Conservation (phyloP, 768 basidiomycete genomes). For the Psilocybe cubensis region DNA sequence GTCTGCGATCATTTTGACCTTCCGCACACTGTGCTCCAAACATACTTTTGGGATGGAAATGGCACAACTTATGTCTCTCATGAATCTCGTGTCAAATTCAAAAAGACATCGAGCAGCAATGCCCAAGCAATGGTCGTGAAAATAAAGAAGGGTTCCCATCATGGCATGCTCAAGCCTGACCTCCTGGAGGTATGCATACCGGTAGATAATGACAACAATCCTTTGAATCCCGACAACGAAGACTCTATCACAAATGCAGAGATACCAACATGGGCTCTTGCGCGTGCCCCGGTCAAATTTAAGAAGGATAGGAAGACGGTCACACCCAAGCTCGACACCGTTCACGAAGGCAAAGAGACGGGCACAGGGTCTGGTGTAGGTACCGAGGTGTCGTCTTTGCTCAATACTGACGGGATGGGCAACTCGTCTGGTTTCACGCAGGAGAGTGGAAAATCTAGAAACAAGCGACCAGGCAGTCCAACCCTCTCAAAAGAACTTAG, state of each 20-base stretch:
- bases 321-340: too few relatives aligned
- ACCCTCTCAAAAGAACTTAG: background rate
- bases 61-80: background rate
- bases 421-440: too few relatives aligned
- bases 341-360: too few relatives aligned
- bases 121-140: too few relatives aligned
- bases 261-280: background rate
- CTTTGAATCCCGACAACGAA: background rate
- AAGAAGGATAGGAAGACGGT: too few relatives aligned
- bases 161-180: too few relatives aligned
- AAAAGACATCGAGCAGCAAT: too few relatives aligned
- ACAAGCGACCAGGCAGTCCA: background rate
- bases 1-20: background rate
- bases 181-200: background rate
- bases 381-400: background rate
- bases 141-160: too few relatives aligned
- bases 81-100: background rate
- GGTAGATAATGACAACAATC: background rate
- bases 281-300: background rate
- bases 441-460: background rate
- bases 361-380: too few relatives aligned
- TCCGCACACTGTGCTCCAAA: background rate
- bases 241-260: background rate
- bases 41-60: background rate
- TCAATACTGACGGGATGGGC: too few relatives aligned